Conservation (phyloP, 2,329 filamentous ascomycete genomes). For the Penicillium sp. region DNA sequence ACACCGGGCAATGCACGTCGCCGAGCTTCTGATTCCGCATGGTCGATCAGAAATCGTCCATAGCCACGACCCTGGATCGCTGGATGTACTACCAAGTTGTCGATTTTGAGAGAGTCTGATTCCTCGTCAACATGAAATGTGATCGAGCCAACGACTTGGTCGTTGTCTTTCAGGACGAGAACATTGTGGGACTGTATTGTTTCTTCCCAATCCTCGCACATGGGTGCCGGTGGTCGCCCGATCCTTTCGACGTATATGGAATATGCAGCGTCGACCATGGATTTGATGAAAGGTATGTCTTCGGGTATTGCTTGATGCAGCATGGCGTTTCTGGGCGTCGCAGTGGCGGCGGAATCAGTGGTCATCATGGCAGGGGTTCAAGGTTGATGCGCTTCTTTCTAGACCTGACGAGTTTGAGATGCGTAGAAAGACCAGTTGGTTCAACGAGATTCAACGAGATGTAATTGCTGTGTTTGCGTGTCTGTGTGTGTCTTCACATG, state of each 20-base stretch:
- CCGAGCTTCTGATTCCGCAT: not conserved
- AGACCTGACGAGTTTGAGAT: not conserved
- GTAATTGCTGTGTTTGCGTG: too few relatives aligned
- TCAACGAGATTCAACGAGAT: too few relatives aligned
- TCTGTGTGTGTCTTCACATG: too few relatives aligned
- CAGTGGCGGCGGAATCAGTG: not conserved
- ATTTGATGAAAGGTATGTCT: conserved; percentile 15
- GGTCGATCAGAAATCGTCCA: conserved; percentile 7
- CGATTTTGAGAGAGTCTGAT: conserved; percentile 11
- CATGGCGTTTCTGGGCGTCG: not conserved
- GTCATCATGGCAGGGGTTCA: not conserved
- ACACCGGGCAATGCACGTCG: not conserved
- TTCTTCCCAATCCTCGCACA: conserved; percentile 19
- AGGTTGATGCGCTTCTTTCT: not conserved
- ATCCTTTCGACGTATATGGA: conserved; percentile 26
- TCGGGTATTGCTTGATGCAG: conserved; percentile 9
- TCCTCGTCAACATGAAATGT: conserved; percentile 1
- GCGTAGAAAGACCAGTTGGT: not conserved
- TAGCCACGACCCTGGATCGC: conserved; percentile 20
- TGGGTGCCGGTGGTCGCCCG: conserved; percentile 23
- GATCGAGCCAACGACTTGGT: conserved; percentile 15
- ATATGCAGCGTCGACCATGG: conserved; percentile 21
- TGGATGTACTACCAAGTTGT: conserved; percentile 24
- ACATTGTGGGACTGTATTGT: conserved; percentile 10
- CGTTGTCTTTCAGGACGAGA: conserved; percentile 11